A percentile compares a stretch with the other conserved stretches of the same genome.
These are phyloP conservation scores for Pseudogymnoascus sp. DNA, from an alignment of 2,329 filamentous ascomycete species.

Conservation along the genomic window DNA sequence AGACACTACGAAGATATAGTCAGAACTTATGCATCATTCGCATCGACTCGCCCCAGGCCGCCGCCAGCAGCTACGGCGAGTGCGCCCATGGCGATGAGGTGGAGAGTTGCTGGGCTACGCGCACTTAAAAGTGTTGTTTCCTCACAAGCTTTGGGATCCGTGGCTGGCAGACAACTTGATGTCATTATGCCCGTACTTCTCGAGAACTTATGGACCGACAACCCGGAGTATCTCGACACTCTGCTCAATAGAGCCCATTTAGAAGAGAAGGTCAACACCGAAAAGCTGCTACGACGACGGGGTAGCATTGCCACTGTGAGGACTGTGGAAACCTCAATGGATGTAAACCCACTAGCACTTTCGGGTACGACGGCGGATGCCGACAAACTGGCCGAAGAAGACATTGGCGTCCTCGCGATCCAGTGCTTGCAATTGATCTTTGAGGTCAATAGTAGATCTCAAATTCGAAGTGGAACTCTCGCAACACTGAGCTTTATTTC, in stretches of 20 bases:
- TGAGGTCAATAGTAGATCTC: constrained; percentile 68
- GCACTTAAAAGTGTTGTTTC: constrained; percentile 76
- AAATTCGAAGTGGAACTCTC: constrained; percentile 69
- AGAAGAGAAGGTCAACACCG: constrained; percentile 61
- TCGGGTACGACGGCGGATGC: constrained; percentile 77
- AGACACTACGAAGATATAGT: constrained; percentile 78
- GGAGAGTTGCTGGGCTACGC: constrained; percentile 64
- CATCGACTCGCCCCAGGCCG: constrained; percentile 51
- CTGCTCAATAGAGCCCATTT: constrained; percentile 60
- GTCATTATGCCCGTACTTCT: constrained; percentile 78
- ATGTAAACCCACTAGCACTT: constrained; percentile 63
- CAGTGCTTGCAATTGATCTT: constrained; percentile 85
- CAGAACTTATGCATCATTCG: constrained; percentile 69
- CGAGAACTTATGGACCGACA: constrained; percentile 74
- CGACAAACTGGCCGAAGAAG: constrained; percentile 82
- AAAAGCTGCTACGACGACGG: constrained; percentile 56
- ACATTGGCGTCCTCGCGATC: constrained; percentile 75
- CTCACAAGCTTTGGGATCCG: constrained; percentile 69
- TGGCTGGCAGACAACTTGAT: constrained; percentile 68
- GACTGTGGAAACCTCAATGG: constrained; percentile 55
- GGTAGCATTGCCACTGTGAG: constrained; percentile 73
- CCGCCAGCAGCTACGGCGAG: constrained; percentile 49
- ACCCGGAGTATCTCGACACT: constrained; percentile 59
- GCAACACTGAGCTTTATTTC: constrained; percentile 69
- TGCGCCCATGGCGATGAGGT: constrained; percentile 69